Evolutionary conservation across 108 stramenopile genomes (phyloP).

Genomic region (Stephanodiscus triporus): DNA sequence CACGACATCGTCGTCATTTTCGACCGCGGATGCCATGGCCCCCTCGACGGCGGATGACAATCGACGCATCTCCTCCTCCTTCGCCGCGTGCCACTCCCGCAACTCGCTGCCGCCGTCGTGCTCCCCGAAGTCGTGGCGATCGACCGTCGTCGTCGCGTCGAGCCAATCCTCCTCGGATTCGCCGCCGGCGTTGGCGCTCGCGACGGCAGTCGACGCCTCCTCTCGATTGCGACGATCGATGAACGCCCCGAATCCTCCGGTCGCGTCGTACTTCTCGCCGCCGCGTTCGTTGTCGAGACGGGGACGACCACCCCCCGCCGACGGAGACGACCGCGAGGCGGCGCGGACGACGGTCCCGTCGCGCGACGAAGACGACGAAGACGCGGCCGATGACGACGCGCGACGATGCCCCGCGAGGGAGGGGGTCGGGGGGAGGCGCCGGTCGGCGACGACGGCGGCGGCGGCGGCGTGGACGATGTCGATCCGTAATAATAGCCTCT

Average conservation of each 20-base stretch:
- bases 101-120: neutral
- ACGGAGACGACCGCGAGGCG: neutral
- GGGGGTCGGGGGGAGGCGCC: no score
- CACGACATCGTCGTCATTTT: constrained; percentile 8
- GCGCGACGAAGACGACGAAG: no score
- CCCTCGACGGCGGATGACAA: neutral
- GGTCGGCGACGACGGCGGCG: no score
- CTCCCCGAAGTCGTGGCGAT: neutral
- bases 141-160: neutral
- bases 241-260: neutral
- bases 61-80: constrained; percentile 8
- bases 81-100: constrained; percentile 16
- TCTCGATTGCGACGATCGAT: neutral
- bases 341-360: no score
- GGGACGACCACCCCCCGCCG: no score
- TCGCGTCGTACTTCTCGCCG: no score
- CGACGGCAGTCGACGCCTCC: neutral
- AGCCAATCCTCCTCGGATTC: neutral
- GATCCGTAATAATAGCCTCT: no score
- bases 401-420: no score
- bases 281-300: no score
- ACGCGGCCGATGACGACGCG: no score
- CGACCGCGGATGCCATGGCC: neutral
- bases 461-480: no score
- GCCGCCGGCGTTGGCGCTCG: neutral